These are phyloP conservation scores for Verticillium isaacii DNA, from an alignment of 2,329 filamentous ascomycete genomes.

Conservation along the genomic window DNA sequence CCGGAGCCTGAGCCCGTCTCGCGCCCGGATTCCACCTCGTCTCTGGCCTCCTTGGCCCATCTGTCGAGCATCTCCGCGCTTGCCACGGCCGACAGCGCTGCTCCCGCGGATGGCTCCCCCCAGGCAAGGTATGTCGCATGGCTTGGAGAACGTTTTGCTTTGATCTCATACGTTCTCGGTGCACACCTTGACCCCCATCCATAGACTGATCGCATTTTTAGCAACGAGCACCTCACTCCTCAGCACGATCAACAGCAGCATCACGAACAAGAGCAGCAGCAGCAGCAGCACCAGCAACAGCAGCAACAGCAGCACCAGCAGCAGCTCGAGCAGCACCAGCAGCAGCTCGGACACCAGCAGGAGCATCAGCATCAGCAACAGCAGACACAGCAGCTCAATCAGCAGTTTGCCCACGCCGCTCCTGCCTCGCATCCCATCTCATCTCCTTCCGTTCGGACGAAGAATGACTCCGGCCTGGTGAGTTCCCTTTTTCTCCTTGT, in stretches of 20 bases:
- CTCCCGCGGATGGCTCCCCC: background rate
- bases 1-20: slow-evolving; percentile 40
- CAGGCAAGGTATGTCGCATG: background rate
- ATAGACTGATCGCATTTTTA: background rate
- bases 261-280: background rate
- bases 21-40: slow-evolving; percentile 44
- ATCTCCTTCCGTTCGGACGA: background rate
- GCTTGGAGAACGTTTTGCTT: background rate
- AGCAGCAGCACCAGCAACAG: background rate
- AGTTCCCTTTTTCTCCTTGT: background rate
- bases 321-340: background rate
- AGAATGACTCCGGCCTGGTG: background rate
- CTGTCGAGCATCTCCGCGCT: slow-evolving; percentile 41
- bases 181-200: background rate
- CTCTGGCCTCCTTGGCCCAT: slow-evolving; percentile 38
- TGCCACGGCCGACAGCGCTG: slow-evolving; percentile 28
- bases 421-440: background rate
- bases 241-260: background rate
- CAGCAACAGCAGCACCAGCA: background rate
- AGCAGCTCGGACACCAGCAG: background rate
- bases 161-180: background rate
- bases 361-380: background rate
- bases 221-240: background rate
- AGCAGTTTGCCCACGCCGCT: background rate
- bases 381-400: background rate